Evolutionary conservation across 768 basidiomycete genomes (phyloP).

Genomic region (Pluteus cervinus): DNA sequence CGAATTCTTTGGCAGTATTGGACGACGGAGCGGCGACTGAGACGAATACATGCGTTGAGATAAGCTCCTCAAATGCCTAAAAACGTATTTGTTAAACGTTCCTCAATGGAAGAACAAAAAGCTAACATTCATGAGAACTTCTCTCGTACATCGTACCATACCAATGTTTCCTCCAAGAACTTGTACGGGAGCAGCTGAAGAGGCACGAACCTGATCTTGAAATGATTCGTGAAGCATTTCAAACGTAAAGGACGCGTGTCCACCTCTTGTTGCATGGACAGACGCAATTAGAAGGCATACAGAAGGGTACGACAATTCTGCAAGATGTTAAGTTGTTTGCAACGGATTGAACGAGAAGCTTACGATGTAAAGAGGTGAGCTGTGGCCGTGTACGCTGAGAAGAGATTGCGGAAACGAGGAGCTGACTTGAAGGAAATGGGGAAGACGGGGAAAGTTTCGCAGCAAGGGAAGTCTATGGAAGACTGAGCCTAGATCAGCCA

Average conservation of each 20-base stretch:
- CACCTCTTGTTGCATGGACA: slow-evolving; percentile 68
- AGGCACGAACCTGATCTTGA: slow-evolving; percentile 65
- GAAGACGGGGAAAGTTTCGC: slow-evolving; percentile 39
- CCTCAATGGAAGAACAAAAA: background rate
- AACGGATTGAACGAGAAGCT: slow-evolving; percentile 12
- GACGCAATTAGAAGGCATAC: slow-evolving; percentile 84
- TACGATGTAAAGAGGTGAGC: slow-evolving; percentile 51
- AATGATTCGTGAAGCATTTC: slow-evolving; percentile 85
- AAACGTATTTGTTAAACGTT: too few relatives aligned
- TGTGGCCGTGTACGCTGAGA: slow-evolving; percentile 52
- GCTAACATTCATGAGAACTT: slow-evolving; percentile 63
- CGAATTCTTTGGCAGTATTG: slow-evolving; percentile 59
- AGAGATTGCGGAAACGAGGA: slow-evolving; percentile 35
- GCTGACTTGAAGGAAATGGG: slow-evolving; percentile 46
- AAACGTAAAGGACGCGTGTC: slow-evolving; percentile 80
- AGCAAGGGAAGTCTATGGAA: slow-evolving; percentile 35
- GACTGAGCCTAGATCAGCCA: background rate
- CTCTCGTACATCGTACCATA: slow-evolving; percentile 61
- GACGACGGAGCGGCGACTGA: slow-evolving; percentile 40
- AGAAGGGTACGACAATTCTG: slow-evolving; percentile 73
- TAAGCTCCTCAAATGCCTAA: slow-evolving; percentile 75
- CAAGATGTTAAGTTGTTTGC: slow-evolving; percentile 2
- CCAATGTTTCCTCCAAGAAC: slow-evolving; percentile 71
- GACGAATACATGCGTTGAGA: slow-evolving; percentile 50
- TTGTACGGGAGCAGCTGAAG: slow-evolving; percentile 69